Conservation (phyloP, 495 filamentous ascomycete genomes). For the Penicillium salamii region DNA sequence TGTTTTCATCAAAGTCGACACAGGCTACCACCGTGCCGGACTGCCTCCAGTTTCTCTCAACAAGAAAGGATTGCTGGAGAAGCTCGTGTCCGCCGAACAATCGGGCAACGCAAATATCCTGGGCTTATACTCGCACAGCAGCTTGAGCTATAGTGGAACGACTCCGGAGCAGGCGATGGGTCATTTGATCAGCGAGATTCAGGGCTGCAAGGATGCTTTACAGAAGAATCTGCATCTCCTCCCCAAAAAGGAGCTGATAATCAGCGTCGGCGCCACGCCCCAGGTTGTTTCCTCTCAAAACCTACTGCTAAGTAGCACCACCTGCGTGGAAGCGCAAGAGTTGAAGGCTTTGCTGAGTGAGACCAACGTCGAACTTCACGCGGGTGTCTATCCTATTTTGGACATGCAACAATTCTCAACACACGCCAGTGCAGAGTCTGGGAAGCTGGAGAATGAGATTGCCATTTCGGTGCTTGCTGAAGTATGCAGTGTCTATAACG, state of each 20-base stretch:
- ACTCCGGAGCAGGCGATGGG: slow-evolving; percentile 53
- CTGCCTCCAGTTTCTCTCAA: slow-evolving; percentile 49
- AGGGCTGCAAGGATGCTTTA: slow-evolving; percentile 51
- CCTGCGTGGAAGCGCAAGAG: slow-evolving; percentile 15
- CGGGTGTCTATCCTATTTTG: slow-evolving; percentile 69
- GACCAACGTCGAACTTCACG: slow-evolving; percentile 61
- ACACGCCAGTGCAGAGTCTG: slow-evolving; percentile 45
- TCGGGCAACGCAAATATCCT: slow-evolving; percentile 43
- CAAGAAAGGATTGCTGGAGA: slow-evolving; percentile 51
- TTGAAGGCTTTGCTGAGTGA: slow-evolving; percentile 22
- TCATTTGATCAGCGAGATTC: slow-evolving; percentile 60
- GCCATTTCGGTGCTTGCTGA: slow-evolving; percentile 71
- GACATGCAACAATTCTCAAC: slow-evolving; percentile 84
- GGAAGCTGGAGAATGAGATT: slow-evolving; percentile 51
- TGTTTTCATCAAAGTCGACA: slow-evolving; percentile 77
- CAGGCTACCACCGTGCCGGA: slow-evolving; percentile 74
- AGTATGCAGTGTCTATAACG: slow-evolving; percentile 66
- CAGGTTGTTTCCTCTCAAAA: slow-evolving; percentile 62
- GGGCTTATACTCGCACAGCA: slow-evolving; percentile 79
- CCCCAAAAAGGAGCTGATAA: slow-evolving; percentile 42
- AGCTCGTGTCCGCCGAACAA: slow-evolving; percentile 38
- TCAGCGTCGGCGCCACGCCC: slow-evolving; percentile 81
- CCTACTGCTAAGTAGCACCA: slow-evolving; percentile 19
- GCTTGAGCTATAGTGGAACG: slow-evolving; percentile 62
- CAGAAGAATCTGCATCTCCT: slow-evolving; percentile 27